Percentiles rank a stretch among this genome's conserved stretches.
These are phyloP conservation scores for Heliamphora pulchella DNA, from an alignment of 179 eudicot genomes.

Conservation along the genomic window DNA sequence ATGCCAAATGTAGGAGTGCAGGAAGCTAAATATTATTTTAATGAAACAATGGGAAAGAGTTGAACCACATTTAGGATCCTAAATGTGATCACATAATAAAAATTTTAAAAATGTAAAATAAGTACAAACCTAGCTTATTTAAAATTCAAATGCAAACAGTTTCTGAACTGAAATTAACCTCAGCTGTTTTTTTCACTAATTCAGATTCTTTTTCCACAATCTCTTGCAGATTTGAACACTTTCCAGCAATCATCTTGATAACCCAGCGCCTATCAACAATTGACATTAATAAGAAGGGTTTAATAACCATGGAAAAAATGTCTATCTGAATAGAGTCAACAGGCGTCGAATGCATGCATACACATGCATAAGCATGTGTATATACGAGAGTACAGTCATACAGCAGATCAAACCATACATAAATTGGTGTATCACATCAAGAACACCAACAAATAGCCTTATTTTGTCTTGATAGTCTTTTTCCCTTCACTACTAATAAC, in stretches of 20 bases:
- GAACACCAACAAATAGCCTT: neutral
- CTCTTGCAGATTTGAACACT: conserved; percentile 46
- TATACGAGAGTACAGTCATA: neutral
- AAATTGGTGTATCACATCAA: neutral
- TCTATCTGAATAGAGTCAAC: neutral
- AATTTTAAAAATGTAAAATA: neutral
- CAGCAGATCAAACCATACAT: neutral
- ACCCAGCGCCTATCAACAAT: conserved; percentile 74
- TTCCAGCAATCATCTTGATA: conserved; percentile 61
- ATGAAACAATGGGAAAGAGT: conserved; percentile 10
- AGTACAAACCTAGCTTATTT: conserved; percentile 24
- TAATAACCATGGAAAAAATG: neutral
- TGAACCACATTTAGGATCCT: conserved; percentile 13
- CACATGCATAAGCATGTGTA: neutral
- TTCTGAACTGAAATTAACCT: conserved; percentile 54
- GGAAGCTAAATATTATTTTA: neutral
- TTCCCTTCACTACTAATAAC: neutral
- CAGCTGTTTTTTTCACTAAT: conserved; percentile 68
- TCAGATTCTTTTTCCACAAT: conserved; percentile 69
- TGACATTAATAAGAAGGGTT: conserved; percentile 7
- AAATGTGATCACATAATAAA: neutral
- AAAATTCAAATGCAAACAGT: conserved; percentile 25
- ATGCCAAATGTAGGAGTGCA: neutral
- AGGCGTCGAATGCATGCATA: neutral
- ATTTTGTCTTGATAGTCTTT: too few species aligned